Percentiles rank a stretch among this genome's conserved stretches.
These are phyloP conservation scores for Friedmanniomyces endolithicus DNA, from an alignment of 495 filamentous ascomycete species.

Conservation along the genomic window DNA sequence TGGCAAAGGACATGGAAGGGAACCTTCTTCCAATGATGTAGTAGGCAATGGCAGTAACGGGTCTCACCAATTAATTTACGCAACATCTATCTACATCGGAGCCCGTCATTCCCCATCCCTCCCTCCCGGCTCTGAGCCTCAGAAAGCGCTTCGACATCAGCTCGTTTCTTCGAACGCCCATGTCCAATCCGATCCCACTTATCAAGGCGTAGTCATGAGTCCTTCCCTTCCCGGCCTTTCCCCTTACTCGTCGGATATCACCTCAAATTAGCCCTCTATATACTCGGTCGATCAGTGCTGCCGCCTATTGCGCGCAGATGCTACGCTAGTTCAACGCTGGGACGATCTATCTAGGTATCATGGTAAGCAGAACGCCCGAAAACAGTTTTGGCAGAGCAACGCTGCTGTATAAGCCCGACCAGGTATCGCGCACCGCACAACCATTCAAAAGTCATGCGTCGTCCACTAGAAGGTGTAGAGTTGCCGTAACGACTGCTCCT, in stretches of 20 bases:
- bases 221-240: not conserved
- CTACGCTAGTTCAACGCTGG: slow-evolving; percentile 16
- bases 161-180: not conserved
- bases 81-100: not conserved
- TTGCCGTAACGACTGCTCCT: slow-evolving; percentile 17
- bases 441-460: no score
- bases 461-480: slow-evolving; percentile 14
- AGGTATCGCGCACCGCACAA: no score
- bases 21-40: no score
- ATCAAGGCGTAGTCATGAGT: not conserved
- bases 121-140: not conserved
- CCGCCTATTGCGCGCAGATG: slow-evolving; percentile 21
- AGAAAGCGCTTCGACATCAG: not conserved
- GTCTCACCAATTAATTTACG: not conserved
- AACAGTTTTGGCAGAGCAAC: not conserved
- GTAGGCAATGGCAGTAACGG: no score
- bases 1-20: no score
- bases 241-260: not conserved
- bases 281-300: slow-evolving; percentile 8
- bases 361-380: not conserved
- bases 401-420: no score
- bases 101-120: not conserved
- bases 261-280: not conserved
- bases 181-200: not conserved
- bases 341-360: slow-evolving; percentile 7